phyloP scores from a whole-genome alignment of 2,329 filamentous ascomycete species.

The Ceratocystis variospora region DNA sequence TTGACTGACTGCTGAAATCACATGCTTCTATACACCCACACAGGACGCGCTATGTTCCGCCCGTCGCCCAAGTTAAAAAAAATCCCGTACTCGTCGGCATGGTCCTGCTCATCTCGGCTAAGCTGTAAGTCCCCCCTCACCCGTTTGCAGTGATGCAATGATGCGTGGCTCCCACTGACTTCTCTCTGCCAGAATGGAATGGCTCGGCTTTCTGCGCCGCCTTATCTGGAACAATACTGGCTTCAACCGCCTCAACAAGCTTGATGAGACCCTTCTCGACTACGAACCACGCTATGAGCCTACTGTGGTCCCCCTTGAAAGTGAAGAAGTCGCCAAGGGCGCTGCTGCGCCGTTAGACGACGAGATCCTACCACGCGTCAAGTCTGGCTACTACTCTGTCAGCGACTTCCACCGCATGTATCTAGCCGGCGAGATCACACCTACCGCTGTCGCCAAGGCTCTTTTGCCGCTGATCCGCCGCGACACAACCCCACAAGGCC shows the following conservation, averaged over 20 bases:
- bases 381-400: slow-evolving; percentile 27
- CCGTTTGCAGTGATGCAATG: slow-evolving; percentile 2
- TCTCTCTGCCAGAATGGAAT: slow-evolving; percentile 35
- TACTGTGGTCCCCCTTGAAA: slow-evolving; percentile 34
- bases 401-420: slow-evolving; percentile 34
- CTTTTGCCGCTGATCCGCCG: slow-evolving; percentile 35
- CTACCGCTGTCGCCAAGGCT: slow-evolving; percentile 32
- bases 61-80: background rate
- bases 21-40: background rate
- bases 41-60: slow-evolving; percentile 1
- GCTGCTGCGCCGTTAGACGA: background rate
- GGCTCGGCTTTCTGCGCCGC: slow-evolving; percentile 39
- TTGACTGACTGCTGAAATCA: background rate
- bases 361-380: slow-evolving; percentile 9
- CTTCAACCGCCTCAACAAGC: slow-evolving; percentile 43
- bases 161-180: background rate
- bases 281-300: slow-evolving; percentile 36
- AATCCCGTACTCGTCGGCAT: slow-evolving; percentile 47
- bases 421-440: slow-evolving; percentile 33
- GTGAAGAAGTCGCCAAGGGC: slow-evolving; percentile 11
- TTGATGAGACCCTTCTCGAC: slow-evolving; percentile 38
- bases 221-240: slow-evolving; percentile 50
- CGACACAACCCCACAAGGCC: slow-evolving; percentile 27
- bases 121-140: slow-evolving; percentile 32
- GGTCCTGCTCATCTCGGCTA: slow-evolving; percentile 39